Conservation (phyloP, 2,329 filamentous ascomycete genomes). For the Apiospora marii region DNA sequence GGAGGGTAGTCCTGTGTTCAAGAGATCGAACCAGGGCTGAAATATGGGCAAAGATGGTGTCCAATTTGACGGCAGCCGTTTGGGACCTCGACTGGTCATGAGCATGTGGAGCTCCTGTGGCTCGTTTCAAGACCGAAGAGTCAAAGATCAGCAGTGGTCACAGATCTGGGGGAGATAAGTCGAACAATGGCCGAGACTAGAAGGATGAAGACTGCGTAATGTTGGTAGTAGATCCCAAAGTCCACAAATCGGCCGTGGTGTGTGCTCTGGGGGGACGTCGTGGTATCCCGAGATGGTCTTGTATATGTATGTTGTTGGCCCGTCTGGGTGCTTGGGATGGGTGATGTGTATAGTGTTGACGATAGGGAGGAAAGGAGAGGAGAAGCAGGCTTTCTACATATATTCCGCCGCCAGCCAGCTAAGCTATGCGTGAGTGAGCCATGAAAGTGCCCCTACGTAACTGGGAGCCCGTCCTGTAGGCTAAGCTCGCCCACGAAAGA, state of each 20-base stretch:
- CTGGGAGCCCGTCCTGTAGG: conserved; percentile 19
- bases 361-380: conserved; percentile 12
- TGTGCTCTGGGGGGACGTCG: conserved; percentile 7
- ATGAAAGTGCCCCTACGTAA: conserved; percentile 20
- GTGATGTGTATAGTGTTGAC: conserved; percentile 16
- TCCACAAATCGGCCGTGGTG: conserved; percentile 20
- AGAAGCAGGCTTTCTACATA: conserved; percentile 21
- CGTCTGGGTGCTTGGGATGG: neutral
- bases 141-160: conserved; percentile 45
- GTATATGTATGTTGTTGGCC: conserved; percentile 8
- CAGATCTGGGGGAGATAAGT: conserved; percentile 33
- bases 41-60: conserved; percentile 42
- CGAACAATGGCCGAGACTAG: conserved; percentile 26
- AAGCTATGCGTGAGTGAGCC: conserved; percentile 1
- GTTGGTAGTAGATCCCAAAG: conserved; percentile 22
- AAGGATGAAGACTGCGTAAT: conserved; percentile 26
- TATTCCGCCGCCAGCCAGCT: conserved; percentile 13
- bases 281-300: neutral
- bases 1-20: conserved; percentile 42
- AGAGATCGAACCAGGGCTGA: conserved; percentile 41
- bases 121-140: conserved; percentile 48
- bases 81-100: conserved; percentile 43
- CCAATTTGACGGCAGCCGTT: conserved; percentile 46
- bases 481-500: conserved; percentile 16
- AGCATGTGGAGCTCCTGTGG: conserved; percentile 46